These are phyloP conservation scores for Phytophthora palmivora DNA, from an alignment of 352 stramenopile species.

Conservation along the genomic window DNA sequence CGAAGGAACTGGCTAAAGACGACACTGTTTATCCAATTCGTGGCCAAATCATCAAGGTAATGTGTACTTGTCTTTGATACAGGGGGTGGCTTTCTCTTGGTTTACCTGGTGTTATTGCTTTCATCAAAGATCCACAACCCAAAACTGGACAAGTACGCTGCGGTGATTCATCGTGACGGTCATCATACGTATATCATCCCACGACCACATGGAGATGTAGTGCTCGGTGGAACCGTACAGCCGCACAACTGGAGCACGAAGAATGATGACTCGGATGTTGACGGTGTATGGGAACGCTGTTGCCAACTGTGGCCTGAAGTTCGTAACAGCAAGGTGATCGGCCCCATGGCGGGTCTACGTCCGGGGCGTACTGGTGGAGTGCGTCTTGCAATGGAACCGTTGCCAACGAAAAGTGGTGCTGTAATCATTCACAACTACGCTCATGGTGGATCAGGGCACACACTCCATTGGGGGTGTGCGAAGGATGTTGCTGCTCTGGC, in stretches of 20 bases:
- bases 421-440: slow-evolving; percentile 79
- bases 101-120: too few relatives aligned
- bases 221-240: slow-evolving; percentile 70
- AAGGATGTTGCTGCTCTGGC: slow-evolving; percentile 54
- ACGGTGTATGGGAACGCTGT: slow-evolving; percentile 61
- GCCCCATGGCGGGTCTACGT: slow-evolving; percentile 51
- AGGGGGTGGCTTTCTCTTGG: not conserved
- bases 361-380: slow-evolving; percentile 50
- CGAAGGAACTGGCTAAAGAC: slow-evolving; percentile 52
- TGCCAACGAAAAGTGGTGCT: slow-evolving; percentile 39
- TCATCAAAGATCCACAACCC: slow-evolving; percentile 44
- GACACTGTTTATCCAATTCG: slow-evolving; percentile 61
- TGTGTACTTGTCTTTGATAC: not conserved
- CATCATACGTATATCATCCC: slow-evolving; percentile 77
- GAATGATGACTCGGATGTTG: slow-evolving; percentile 49
- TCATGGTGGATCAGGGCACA: slow-evolving; percentile 69
- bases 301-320: slow-evolving; percentile 51
- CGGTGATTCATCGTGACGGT: slow-evolving; percentile 36
- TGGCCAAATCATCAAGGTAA: slow-evolving; percentile 71
- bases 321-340: slow-evolving; percentile 52
- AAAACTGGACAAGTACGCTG: slow-evolving; percentile 51
- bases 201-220: slow-evolving; percentile 61
- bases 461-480: slow-evolving; percentile 72
- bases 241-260: slow-evolving; percentile 58
- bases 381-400: slow-evolving; percentile 51